phyloP scores from a whole-genome alignment of 73 alveolate genomes.

The Stentor coeruleus region DNA sequence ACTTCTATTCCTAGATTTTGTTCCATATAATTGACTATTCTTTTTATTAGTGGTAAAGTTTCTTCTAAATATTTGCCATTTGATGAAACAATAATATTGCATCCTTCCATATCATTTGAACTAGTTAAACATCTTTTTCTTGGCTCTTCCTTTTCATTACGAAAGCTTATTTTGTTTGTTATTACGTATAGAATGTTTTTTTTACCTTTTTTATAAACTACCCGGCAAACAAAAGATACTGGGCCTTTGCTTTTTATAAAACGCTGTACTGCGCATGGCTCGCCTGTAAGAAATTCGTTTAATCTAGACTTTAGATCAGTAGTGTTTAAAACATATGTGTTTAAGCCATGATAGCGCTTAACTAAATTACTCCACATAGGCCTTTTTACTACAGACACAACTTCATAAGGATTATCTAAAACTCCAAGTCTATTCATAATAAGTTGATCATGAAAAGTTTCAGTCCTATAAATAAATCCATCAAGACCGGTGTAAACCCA shows the following conservation, averaged over 20 bases:
- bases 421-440: constrained; percentile 61
- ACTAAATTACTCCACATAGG: not conserved
- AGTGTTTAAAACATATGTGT: constrained; percentile 12
- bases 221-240: constrained; percentile 86
- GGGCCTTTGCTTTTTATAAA: constrained; percentile 95
- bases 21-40: constrained; percentile 80
- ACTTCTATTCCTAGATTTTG: constrained; percentile 62
- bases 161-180: constrained; percentile 78
- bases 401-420: constrained; percentile 58
- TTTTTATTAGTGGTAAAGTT: constrained; percentile 67
- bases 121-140: constrained; percentile 77
- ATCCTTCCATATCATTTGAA: constrained; percentile 61
- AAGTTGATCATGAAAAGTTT: constrained; percentile 65
- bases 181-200: constrained; percentile 75
- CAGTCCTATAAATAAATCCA: constrained; percentile 91
- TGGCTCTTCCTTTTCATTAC: constrained; percentile 70
- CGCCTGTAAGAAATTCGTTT: constrained; percentile 22
- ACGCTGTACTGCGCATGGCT: constrained; percentile 73
- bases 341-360: constrained; percentile 11
- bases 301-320: constrained; percentile 20
- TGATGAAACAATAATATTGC: constrained; percentile 75
- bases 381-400: constrained; percentile 57
- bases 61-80: constrained; percentile 91
- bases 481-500: constrained; percentile 92
- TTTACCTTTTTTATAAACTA: constrained; percentile 79